Base-by-base conservation (phyloP, 495 filamentous ascomycete genomes). In the Trypethelium eluteriae region DNA sequence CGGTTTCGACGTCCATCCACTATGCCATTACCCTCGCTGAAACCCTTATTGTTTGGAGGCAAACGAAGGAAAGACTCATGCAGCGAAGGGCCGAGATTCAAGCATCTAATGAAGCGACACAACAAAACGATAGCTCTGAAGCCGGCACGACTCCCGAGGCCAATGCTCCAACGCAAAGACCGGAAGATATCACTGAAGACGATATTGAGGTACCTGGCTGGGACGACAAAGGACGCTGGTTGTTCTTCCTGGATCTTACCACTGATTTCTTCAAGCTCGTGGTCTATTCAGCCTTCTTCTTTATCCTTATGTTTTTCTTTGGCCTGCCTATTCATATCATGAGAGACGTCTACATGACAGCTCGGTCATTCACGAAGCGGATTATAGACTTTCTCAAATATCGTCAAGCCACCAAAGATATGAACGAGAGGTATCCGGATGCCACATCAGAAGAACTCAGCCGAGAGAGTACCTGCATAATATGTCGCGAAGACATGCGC, bases 301-400 rank as follows among this genome's bases (percentile, higher is more conserved):
- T 85, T 64, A 93, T 98, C 65, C 86, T 98, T 36, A 85, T 96
- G 70, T 89, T 86, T 62, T 98, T 96, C 80, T 95, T 95, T 71
- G 94, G 93, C 41, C 80, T 98, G 62, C 94, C 94, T 0, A 94
- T 98, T 63, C 95, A 98, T 72, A 98, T 98, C 64, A 86, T 98
- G 73, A 85, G 95, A 39, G 95, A 98, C 74, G 87, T 97, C 62
- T 93, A 94, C 74, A 84, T 98, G 74, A 98, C 95, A 0, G 86
- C 92, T 49, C 86, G 92, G 39, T 96, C 92, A 2, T 98, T 98
- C 77, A 81, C 88, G 46, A 92, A 92, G 73, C 85, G 93, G 3
- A 88, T 98, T 36, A 82, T 85, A 70, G 93, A 95, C 72, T 92
- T 96, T 72, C 74, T 96, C 63, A 84, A 89, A 53, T 98, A 97